These are phyloP conservation scores for Orychophragmus violaceus DNA, from an alignment of 345 rosid genomes.

Conservation along the genomic window DNA sequence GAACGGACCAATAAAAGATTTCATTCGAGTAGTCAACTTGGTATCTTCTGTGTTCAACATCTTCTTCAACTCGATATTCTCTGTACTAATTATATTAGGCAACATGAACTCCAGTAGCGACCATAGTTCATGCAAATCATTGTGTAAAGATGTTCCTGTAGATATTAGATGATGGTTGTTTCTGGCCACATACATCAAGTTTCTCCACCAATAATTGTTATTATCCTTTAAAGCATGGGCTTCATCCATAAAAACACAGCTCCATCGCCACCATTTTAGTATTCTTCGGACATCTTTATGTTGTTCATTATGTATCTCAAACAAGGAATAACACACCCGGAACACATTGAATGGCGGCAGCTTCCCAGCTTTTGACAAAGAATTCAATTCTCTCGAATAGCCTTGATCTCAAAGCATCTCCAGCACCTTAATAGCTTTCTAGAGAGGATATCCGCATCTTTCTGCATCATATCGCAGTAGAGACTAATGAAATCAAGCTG, in stretches of 20 bases:
- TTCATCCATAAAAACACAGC: no score
- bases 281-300: conserved; percentile 92
- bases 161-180: conserved; percentile 88
- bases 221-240: conserved; percentile 95
- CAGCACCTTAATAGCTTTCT: no score
- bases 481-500: no score
- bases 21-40: conserved; percentile 72
- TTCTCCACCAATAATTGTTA: conserved; percentile 94
- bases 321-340: conserved; percentile 91
- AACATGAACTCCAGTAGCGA: no score
- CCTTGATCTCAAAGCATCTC: no score
- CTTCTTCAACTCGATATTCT: conserved; percentile 82
- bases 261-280: conserved; percentile 90
- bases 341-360: no score
- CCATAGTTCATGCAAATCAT: conserved; percentile 96
- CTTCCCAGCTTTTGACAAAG: conserved; percentile 69
- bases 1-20: conserved; percentile 88
- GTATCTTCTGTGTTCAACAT: conserved; percentile 72
- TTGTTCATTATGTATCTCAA: conserved; percentile 90
- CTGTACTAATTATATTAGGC: conserved; percentile 89
- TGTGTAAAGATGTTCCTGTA: conserved; percentile 91
- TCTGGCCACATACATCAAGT: conserved; percentile 77
- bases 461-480: no score
- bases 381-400: conserved; percentile 69
- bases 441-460: no score